phyloP scores from a whole-genome alignment of 495 filamentous ascomycete species.

The Penicillium lividum region DNA sequence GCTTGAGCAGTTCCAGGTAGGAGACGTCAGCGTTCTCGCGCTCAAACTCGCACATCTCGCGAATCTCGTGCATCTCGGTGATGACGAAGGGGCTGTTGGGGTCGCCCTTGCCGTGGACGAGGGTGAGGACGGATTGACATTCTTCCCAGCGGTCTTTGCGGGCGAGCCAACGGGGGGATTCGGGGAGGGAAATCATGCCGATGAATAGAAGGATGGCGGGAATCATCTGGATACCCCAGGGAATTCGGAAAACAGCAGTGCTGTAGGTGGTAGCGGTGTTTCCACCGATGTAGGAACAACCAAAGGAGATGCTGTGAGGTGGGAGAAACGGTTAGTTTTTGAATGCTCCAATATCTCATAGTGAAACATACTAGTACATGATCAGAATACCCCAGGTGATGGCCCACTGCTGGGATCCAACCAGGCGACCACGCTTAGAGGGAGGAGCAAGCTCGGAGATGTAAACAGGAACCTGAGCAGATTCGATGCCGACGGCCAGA shows the following conservation, averaged over 20 bases:
- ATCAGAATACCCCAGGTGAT: constrained; percentile 84
- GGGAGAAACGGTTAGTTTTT: neutral
- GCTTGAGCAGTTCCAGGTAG: constrained; percentile 68
- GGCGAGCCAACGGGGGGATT: constrained; percentile 80
- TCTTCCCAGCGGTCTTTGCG: constrained; percentile 78
- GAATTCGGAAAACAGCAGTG: constrained; percentile 65
- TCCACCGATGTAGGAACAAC: constrained; percentile 62
- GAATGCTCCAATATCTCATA: too few relatives aligned
- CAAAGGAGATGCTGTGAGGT: constrained; percentile 62
- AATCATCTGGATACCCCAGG: constrained; percentile 78
- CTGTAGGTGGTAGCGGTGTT: constrained; percentile 30
- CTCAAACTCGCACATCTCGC: constrained; percentile 69
- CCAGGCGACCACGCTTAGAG: constrained; percentile 69
- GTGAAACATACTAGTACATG: constrained; percentile 62
- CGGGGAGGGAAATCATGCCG: constrained; percentile 69
- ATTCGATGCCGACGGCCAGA: constrained; percentile 74
- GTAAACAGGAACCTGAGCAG: constrained; percentile 80
- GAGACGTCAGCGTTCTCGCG: constrained; percentile 57
- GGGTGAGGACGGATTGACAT: constrained; percentile 58
- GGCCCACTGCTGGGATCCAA: constrained; percentile 76
- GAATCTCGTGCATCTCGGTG: constrained; percentile 69
- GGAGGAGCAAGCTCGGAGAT: constrained; percentile 75
- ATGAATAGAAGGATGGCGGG: constrained; percentile 66
- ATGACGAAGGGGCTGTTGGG: constrained; percentile 59
- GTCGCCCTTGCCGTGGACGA: constrained; percentile 74